Percentiles rank a stretch among this genome's conserved stretches.
Evolutionary conservation across 1,284 basidiomycete genomes (phyloP).

Genomic region (Ceratobasidium sp.): DNA sequence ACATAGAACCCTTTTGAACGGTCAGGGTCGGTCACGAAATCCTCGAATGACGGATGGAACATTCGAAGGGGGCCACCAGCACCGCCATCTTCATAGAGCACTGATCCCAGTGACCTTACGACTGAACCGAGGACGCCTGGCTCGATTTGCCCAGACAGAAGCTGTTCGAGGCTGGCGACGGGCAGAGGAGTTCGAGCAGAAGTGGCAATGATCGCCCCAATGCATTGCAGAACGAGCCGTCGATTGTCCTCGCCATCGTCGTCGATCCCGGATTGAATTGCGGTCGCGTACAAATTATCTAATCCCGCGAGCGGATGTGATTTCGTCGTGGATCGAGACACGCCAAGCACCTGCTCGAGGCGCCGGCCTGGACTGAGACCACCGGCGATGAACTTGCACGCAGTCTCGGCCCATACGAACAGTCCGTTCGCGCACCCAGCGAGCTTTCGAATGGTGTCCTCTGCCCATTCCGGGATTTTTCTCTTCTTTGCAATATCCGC

Average conservation of each 20-base stretch:
- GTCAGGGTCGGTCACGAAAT: background rate
- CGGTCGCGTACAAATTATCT: background rate
- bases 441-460: background rate
- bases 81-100: slow-evolving; percentile 26
- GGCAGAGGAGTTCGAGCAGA: background rate
- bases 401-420: slow-evolving; percentile 41
- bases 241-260: slow-evolving; percentile 16
- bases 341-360: background rate
- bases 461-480: background rate
- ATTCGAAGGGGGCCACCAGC: too few species aligned
- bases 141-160: background rate
- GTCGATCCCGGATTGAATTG: background rate
- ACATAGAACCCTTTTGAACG: slow-evolving; percentile 20
- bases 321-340: background rate
- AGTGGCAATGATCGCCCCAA: background rate
- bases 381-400: background rate
- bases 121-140: background rate
- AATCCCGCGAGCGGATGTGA: background rate
- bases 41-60: slow-evolving; percentile 43
- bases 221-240: background rate
- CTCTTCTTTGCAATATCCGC: background rate
- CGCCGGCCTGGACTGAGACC: background rate
- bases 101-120: slow-evolving; percentile 11
- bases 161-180: background rate
- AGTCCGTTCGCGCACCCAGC: slow-evolving; percentile 15